Conservation (phyloP, 2,329 filamentous ascomycete species). For the Monilinia aucupariae region DNA sequence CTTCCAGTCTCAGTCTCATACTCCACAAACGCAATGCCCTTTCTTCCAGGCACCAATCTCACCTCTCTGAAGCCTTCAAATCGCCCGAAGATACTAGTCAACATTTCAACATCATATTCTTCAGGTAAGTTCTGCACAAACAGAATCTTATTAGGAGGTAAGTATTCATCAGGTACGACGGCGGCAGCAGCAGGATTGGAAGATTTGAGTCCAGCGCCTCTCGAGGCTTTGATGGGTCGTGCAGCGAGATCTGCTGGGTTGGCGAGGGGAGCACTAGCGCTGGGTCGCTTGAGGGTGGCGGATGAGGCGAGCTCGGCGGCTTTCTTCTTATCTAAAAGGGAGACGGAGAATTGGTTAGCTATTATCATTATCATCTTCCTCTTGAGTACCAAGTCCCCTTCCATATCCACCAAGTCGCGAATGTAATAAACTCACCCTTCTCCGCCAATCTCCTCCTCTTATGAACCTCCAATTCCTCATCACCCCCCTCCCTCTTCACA, state of each 20-base stretch:
- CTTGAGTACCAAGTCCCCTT: not conserved
- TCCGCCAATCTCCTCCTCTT: slow-evolving; percentile 79
- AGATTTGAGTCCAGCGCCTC: slow-evolving; percentile 70
- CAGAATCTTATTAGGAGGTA: slow-evolving; percentile 94
- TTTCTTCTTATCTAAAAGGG: slow-evolving; percentile 61
- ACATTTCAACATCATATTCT: slow-evolving; percentile 72
- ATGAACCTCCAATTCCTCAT: slow-evolving; percentile 81
- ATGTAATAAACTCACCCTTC: slow-evolving; percentile 59
- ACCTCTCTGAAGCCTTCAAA: slow-evolving; percentile 96
- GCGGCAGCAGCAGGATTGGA: slow-evolving; percentile 61
- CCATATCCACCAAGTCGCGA: not conserved
- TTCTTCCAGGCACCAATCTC: slow-evolving; percentile 76
- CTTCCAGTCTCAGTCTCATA: slow-evolving; percentile 87
- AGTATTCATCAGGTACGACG: slow-evolving; percentile 92
- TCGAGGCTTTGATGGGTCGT: slow-evolving; percentile 64
- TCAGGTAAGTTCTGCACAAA: slow-evolving; percentile 91
- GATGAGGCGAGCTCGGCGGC: slow-evolving; percentile 55
- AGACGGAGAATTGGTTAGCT: not conserved
- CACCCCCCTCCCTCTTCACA: slow-evolving; percentile 65
- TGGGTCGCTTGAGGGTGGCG: slow-evolving; percentile 68
- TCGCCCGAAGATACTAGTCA: slow-evolving; percentile 75
- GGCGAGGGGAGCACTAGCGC: slow-evolving; percentile 36
- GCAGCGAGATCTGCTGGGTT: slow-evolving; percentile 41
- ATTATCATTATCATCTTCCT: not conserved
- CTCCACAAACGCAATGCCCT: slow-evolving; percentile 91